phyloP scores from a whole-genome alignment of 1,139 yeast genomes.

The Blastobotrys proliferans region DNA sequence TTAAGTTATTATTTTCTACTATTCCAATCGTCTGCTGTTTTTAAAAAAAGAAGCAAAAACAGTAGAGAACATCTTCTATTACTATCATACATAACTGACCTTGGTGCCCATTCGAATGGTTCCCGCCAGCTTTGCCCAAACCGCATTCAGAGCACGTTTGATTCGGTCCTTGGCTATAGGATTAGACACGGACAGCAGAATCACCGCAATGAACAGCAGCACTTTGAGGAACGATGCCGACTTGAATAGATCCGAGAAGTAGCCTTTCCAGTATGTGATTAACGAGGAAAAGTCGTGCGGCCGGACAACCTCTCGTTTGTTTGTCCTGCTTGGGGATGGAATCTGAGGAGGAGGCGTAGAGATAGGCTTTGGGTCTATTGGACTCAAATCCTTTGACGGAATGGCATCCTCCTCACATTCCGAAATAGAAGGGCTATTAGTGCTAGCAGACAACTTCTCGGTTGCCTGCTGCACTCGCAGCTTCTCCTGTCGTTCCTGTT shows the following conservation, averaged over 20 bases:
- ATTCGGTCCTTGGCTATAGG: slow-evolving; percentile 18
- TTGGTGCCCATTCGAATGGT: slow-evolving; percentile 27
- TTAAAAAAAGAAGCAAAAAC: neutral
- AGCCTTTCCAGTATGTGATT: slow-evolving; percentile 14
- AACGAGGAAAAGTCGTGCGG: slow-evolving; percentile 12
- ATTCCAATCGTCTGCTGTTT: neutral
- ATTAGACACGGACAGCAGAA: slow-evolving; percentile 21
- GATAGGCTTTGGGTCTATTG: slow-evolving; percentile 1
- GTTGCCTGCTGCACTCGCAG: slow-evolving; percentile 15
- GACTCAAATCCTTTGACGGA: slow-evolving; percentile 1
- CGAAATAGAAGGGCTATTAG: slow-evolving; percentile 5
- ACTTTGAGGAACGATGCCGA: slow-evolving; percentile 11
- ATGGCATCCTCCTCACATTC: too few relatives aligned
- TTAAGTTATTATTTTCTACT: neutral
- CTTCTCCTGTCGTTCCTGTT: slow-evolving; percentile 8
- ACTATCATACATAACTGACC: slow-evolving; percentile 24
- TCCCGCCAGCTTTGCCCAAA: slow-evolving; percentile 22
- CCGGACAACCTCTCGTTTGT: neutral
- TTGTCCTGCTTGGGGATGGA: neutral
- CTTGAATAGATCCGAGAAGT: slow-evolving; percentile 11
- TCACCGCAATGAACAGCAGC: slow-evolving; percentile 18
- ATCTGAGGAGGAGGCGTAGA: neutral
- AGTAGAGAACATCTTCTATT: too few relatives aligned
- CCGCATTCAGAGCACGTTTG: slow-evolving; percentile 9
- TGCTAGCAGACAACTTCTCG: slow-evolving; percentile 5